Conservation (phyloP, 2,329 filamentous ascomycete genomes). For the Pseudogymnoascus sp. region DNA sequence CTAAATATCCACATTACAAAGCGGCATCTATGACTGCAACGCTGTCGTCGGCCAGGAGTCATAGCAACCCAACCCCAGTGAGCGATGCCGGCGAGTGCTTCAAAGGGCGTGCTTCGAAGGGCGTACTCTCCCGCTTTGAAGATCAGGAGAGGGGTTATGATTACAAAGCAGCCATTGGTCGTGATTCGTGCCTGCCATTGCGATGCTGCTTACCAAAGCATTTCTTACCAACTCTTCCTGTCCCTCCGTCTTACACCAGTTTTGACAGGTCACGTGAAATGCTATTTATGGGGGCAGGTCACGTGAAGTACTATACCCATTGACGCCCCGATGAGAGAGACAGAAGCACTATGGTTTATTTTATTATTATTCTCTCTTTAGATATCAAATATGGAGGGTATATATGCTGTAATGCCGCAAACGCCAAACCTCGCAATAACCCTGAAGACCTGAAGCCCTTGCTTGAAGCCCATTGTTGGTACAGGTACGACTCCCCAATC, state of each 20-base stretch:
- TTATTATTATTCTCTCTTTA: background rate
- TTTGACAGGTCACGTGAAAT: background rate
- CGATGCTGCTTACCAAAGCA: background rate
- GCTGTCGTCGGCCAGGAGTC: conserved; percentile 2
- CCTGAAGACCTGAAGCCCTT: background rate
- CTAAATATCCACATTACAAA: background rate
- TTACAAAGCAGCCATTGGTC: too few species aligned
- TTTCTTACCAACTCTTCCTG: background rate
- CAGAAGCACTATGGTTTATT: background rate
- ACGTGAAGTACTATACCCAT: background rate
- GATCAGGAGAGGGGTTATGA: too few species aligned
- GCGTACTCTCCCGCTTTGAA: too few species aligned
- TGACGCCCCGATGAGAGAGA: background rate
- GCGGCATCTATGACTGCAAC: background rate
- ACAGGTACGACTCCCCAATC: background rate
- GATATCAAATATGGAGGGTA: background rate
- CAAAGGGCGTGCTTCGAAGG: background rate
- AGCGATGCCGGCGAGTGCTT: background rate
- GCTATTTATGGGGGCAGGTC: too few species aligned
- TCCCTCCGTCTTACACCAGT: background rate
- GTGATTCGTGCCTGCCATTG: background rate
- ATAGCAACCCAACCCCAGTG: background rate
- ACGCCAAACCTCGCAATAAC: background rate
- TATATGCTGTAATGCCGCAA: background rate
- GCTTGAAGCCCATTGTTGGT: background rate